Base-by-base conservation (phyloP, 1,284 basidiomycete genomes). In the Microbotryomycetes sp. region DNA sequence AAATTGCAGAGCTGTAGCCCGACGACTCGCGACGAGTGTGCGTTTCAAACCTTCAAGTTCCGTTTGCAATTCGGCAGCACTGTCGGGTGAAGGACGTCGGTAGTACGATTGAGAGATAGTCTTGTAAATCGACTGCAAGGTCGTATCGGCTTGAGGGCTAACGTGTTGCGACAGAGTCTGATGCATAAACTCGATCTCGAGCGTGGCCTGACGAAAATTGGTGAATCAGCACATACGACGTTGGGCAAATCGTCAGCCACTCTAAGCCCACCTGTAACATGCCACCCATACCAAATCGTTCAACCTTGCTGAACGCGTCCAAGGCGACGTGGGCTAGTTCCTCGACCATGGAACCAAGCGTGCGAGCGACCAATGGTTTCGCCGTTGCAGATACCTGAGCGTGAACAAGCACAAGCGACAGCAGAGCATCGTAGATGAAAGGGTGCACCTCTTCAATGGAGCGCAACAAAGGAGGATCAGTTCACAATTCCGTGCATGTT, bases 151-250 rank as follows among this genome's bases (percentile, higher is more conserved):
- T 4, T 81, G 74, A 0, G 86, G 80, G 3, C 88, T 88, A 50
- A 97, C 87, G 75, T 93, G 94, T 64, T 87, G 85, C 30, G 86
- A 84, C 46, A 98, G 81, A 5, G 89, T 93, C 78, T 97, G 94
- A 76, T 99, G 93, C 78, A 97, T 85, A 78, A 97, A 98, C 77
- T 98, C 96, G 70, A 97, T 97, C 77, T 98, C 96, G 30, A 99
- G 84, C 2, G 96, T 98, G 2, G 96, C 94, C 87, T 96, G 73
- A n/a, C 22, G 23, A 16, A 48, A 5, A 22, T 4, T 9, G 29
- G 32, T 29, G 19, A 4, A 32, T 52, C 45, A 51, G 48, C 19
- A n/a, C 30, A 22, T 36, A 19, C 16, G 2, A 31, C 3, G n/a
- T 1, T n/a, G 32, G 15, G 16, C 5, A 16, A 28, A 49, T 22